Evolutionary conservation across 768 basidiomycete species (phyloP), one percentile per base, ranked within the genome.

Genomic region (Auricularia sp.): DNA sequence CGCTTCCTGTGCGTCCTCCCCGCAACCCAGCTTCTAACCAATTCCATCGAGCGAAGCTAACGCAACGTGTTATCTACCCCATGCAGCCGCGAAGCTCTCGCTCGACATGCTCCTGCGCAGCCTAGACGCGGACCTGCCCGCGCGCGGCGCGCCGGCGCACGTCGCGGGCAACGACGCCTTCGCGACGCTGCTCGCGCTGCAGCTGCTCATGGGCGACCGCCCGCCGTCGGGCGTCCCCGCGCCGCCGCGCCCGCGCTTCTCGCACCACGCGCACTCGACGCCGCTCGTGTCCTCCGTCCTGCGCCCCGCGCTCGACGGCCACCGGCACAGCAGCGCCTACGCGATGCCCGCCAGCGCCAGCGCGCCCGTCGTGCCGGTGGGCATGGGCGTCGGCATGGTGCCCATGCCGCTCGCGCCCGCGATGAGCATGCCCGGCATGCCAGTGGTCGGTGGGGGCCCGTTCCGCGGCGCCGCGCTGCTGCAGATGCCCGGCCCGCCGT

Each of bases 161-260:
- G 91, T 92, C 70, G 77, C 90, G n/a, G 90, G 90, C 14, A 93
- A 93, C 72, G 87, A 90, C 67, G 87, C 91, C 3, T 84, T 89
- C 70, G 78, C 88, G 78, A 76, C 77, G 62, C 80, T 93, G 35
- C 83, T 88, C 51, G 83, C 79, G 13, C 77, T 92, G 36, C 90
- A 93, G 70, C 77, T 83, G 69, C 80, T 93, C 45, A 73, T 90
- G 56, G 56, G 56, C 56, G 56, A 59, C 56, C 47, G 47, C 21
- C 29, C 56, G 24, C 29, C 56, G 24, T 6, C 24, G 7, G 34
- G 29, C 11, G 8, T 34, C 14, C 56, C 56, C 21, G 24, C 24
- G 14, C 56, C 56, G 6, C 29, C 18, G 24, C 56, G 56, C 24
- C 33, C 56, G 24, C 56, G 56, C 29, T 59, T 59, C 56, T 0